These are phyloP conservation scores for Rhizophagus clarus DNA, from an alignment of 192 early-diverging fungal genomes.

Conservation along the genomic window DNA sequence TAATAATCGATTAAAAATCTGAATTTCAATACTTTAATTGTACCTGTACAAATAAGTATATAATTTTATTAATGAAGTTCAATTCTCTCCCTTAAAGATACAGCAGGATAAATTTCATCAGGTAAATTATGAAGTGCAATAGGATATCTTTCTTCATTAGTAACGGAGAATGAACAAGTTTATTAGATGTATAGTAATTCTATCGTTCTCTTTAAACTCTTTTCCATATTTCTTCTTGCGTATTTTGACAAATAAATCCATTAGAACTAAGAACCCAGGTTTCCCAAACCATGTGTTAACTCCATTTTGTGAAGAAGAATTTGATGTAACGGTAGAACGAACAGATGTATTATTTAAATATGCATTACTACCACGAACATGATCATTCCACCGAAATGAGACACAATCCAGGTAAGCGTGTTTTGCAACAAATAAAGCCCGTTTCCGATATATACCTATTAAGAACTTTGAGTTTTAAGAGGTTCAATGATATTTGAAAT, in stretches of 20 bases:
- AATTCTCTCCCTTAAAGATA: constrained; percentile 15
- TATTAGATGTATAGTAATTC: constrained; percentile 20
- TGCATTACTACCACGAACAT: neutral
- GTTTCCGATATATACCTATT: neutral
- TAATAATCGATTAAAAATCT: too few species aligned
- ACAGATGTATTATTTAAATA: neutral
- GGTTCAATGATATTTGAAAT: neutral
- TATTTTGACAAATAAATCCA: neutral
- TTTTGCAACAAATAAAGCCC: neutral
- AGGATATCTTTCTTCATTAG: neutral
- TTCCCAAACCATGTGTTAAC: neutral
- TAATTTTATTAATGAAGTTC: neutral
- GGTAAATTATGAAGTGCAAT: constrained; percentile 18
- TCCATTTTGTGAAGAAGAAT: neutral
- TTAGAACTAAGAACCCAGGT: neutral
- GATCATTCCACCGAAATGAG: neutral
- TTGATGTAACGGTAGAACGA: too few species aligned
- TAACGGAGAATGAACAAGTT: constrained; percentile 20
- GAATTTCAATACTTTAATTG: too few species aligned
- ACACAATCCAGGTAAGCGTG: neutral
- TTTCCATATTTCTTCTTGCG: neutral
- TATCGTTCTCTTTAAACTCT: neutral
- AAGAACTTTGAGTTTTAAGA: neutral
- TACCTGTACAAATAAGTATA: too few species aligned
- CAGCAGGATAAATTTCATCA: constrained; percentile 23